These are phyloP conservation scores for Beauveria varroae DNA, from an alignment of 2,329 filamentous ascomycete species.

Conservation along the genomic window DNA sequence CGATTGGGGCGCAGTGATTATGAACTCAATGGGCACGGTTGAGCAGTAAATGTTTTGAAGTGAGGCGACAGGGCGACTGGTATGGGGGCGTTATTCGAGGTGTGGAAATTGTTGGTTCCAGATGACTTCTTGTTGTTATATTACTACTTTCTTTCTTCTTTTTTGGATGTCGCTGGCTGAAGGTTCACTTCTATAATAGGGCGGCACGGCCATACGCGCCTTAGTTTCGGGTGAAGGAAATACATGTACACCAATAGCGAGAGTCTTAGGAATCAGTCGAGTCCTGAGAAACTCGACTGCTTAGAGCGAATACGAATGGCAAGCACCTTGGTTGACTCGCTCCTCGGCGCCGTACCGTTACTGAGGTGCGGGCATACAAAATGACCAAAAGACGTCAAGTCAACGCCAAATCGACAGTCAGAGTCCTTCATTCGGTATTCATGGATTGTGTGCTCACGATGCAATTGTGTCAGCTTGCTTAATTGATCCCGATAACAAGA, in stretches of 20 bases:
- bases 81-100: not conserved
- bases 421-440: slow-evolving; percentile 54
- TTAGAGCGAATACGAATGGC: slow-evolving; percentile 23
- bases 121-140: not conserved
- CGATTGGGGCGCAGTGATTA: slow-evolving; percentile 26
- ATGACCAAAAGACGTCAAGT: slow-evolving; percentile 45
- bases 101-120: not conserved
- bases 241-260: too few species aligned
- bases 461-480: slow-evolving; percentile 41
- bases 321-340: slow-evolving; percentile 40
- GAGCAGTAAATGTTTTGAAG: slow-evolving; percentile 15
- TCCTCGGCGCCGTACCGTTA: slow-evolving; percentile 45
- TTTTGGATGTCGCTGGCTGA: not conserved
- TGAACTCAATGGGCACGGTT: slow-evolving; percentile 23
- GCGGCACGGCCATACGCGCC: too few species aligned
- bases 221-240: too few species aligned
- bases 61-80: not conserved
- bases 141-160: not conserved
- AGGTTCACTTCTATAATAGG: not conserved
- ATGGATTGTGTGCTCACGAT: slow-evolving; percentile 44
- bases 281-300: too few species aligned
- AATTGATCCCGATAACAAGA: slow-evolving; percentile 29
- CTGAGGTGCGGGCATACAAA: slow-evolving; percentile 37
- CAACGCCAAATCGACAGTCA: slow-evolving; percentile 43
- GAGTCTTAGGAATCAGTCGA: too few species aligned